phyloP scores from a whole-genome alignment of 1,284 basidiomycete species.

The Irpex rosettiformis region DNA sequence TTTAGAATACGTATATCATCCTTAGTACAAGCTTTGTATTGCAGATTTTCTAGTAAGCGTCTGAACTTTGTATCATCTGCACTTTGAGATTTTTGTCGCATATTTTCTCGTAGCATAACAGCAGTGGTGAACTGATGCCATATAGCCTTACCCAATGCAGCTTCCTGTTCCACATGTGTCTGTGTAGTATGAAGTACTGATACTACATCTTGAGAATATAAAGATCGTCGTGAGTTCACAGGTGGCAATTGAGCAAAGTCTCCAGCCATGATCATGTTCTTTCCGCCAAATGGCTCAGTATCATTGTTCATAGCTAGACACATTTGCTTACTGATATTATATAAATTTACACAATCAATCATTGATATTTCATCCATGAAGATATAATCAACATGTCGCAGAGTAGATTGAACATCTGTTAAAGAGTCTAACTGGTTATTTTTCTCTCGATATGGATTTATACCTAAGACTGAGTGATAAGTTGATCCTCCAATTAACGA shows the following conservation, averaged over 20 bases:
- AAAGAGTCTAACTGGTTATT: background rate
- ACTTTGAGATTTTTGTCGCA: constrained; percentile 26
- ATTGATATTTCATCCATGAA: constrained; percentile 28
- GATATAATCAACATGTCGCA: constrained; percentile 22
- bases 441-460: background rate
- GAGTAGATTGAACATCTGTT: background rate
- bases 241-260: constrained; percentile 19
- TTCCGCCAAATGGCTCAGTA: constrained; percentile 12
- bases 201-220: constrained; percentile 3
- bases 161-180: background rate
- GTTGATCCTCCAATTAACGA: constrained; percentile 13
- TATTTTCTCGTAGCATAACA: constrained; percentile 23
- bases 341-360: constrained; percentile 11
- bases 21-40: constrained; percentile 30
- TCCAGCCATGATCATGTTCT: constrained; percentile 17
- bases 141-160: constrained; percentile 12
- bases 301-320: background rate
- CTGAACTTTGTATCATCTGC: constrained; percentile 27
- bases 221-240: background rate
- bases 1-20: constrained; percentile 30
- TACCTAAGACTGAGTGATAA: constrained; percentile 14
- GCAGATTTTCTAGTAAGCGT: constrained; percentile 30
- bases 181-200: background rate
- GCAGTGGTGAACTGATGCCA: constrained; percentile 9
- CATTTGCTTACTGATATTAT: constrained; percentile 8